Base-by-base conservation (phyloP, 1,284 basidiomycete genomes). In the Heimioporus retisporus region DNA sequence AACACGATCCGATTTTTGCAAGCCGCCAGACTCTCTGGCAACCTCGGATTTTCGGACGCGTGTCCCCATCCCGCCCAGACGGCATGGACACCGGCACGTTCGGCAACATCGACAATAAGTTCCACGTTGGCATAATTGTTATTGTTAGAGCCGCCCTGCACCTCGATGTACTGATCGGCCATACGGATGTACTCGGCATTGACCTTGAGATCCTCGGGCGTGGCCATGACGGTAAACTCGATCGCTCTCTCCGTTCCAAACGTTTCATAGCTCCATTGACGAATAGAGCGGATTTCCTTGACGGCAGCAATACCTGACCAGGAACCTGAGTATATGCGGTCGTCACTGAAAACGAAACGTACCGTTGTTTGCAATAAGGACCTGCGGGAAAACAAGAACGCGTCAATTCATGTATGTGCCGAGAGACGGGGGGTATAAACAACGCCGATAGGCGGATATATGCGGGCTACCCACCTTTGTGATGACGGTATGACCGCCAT, bases 41-140 rank as follows among this genome's bases (percentile, higher is more conserved):
- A 85, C 67, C 97, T 92, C 6, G 98, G 98, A 82, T 99, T 99
- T 83, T 99, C 98, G 5, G 98, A 99, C 14, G 98, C 98, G 81
- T 99, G 98, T 63, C 98, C 98, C 98, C 98, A 99, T 67, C 98
- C 98, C 56, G 98, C 98, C 98, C 98, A 99, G 48, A 99, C 98
- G 59, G 98, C 98, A 80, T 99, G 97, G 4, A 99, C 98, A 58
- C 96, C 97, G 43, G 96, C 90, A 71, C 98, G 93, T 83, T 99
- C 97, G 55, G 98, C 98, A 67, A 99, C 91, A 78, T 99, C 98
- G 70, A 99, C 95, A 76, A 99, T 99, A 75, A 99, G 93, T 80
- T 99, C 98, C 74, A 99, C 98, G 80, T 99, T 99, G 75, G 98
- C 98, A 80, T 99, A 99, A 84, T 99, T 99, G 88, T 99, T 98